Base-by-base conservation (phyloP, 2,329 filamentous ascomycete species). In the Spiromastix sp. region DNA sequence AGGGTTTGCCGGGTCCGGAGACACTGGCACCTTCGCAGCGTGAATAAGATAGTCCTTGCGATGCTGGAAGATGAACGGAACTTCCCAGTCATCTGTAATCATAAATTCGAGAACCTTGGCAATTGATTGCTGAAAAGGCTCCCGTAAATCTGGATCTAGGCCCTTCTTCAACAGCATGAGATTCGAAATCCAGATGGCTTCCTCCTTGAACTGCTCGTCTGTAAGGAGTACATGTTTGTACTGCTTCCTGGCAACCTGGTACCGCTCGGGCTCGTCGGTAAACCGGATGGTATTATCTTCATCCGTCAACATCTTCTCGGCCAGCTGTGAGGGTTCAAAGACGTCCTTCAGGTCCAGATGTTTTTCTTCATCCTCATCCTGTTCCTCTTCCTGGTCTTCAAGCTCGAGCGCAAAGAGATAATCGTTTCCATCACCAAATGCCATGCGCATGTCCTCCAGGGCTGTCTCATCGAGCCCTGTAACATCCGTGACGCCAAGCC, bases 21-120 rank as follows among this genome's bases (percentile, higher is more conserved):
- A 77, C 5, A 73, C 71, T 25, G 70, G 65, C n/a, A 71, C 63
- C 52, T 84, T 86, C 45, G 79, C 80, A 16, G 83, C 82, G 51
- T 96, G 85, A 38, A 98, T 93, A 28, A 98, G 72, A 54, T 96
- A 98, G 57, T 98, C 91, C 60, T 95, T 94, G 42, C 91, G 85
- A 54, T 98, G 91, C 57, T 95, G 89, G 59, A 95, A 95, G 48
- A 98, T 91, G 57, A 94, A 98, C 0, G 91, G 89, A 1, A 95
- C 86, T 59, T 98, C 91, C 48, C 89, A 85, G 47, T 93, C 85
- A 45, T 96, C 87, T 3, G 89, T 77, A 33, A 94, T 85, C 60
- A 98, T 85, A 55, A 96, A 95, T 50, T 95, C 85, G 25, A 98
- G 71, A 8, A 96, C 87, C 58, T 94, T 93, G 47, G 79, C 79